Evolutionary conservation across 371 early-diverging fungal genomes (phyloP).

Genomic region (Nematocida homosporus): DNA sequence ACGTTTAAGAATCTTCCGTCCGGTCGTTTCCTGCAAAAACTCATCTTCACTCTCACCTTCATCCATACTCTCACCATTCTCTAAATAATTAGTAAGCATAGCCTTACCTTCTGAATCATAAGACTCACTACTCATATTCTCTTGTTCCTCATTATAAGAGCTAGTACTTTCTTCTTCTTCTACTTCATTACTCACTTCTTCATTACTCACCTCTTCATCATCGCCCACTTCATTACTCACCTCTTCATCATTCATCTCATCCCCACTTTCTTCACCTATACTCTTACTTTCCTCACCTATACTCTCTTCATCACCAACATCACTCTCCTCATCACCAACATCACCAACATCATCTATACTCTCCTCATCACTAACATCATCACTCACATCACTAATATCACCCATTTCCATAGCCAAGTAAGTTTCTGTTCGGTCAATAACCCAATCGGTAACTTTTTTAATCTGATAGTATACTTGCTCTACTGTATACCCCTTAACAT

Average conservation of each 20-base stretch:
- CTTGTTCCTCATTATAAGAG: neutral
- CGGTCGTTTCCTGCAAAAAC: too few species aligned
- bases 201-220: conserved; percentile 16
- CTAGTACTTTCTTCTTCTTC: neutral
- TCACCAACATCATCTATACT: conserved; percentile 14
- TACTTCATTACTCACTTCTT: neutral
- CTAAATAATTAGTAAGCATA: neutral
- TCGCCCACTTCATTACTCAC: conserved; percentile 16
- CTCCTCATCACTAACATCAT: neutral
- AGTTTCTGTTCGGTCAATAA: conserved; percentile 32
- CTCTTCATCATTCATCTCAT: conserved; percentile 39
- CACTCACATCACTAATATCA: neutral
- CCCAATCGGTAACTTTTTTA: conserved; percentile 46
- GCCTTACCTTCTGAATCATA: neutral
- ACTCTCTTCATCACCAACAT: conserved; percentile 14
- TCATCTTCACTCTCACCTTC: neutral
- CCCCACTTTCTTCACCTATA: conserved; percentile 37
- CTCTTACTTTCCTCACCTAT: neutral
- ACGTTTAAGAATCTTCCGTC: too few species aligned
- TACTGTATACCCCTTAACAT: conserved; percentile 31
- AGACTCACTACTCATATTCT: neutral
- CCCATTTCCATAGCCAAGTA: conserved; percentile 20
- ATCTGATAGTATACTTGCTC: conserved; percentile 64
- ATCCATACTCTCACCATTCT: neutral
- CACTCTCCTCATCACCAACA: neutral